Percentiles rank a stretch among this genome's conserved stretches.
These are phyloP conservation scores for Tylopilus rubrobrunneus DNA, from an alignment of 768 basidiomycete species.

Conservation along the genomic window DNA sequence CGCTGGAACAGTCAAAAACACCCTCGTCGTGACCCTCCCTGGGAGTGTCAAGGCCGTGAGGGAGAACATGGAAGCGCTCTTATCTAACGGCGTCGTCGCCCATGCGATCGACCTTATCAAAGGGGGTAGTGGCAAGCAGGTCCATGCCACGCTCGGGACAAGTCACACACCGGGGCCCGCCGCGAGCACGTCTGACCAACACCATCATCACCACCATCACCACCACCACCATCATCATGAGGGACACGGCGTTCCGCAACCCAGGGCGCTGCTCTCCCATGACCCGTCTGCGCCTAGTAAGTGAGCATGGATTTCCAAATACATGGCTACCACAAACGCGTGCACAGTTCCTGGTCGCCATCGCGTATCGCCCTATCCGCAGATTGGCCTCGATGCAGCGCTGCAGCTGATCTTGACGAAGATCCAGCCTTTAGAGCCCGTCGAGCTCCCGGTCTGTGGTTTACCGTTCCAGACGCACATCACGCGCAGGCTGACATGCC, in stretches of 20 bases:
- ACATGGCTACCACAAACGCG: background rate
- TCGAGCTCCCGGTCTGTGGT: slow-evolving; percentile 42
- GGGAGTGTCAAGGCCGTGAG: slow-evolving; percentile 83
- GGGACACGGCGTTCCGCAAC: slow-evolving; percentile 45
- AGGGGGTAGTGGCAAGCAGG: slow-evolving; percentile 59
- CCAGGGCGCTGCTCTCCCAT: slow-evolving; percentile 59
- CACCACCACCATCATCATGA: slow-evolving; percentile 40
- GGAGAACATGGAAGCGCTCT: slow-evolving; percentile 66
- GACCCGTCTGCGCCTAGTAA: slow-evolving; percentile 67
- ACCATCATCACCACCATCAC: slow-evolving; percentile 26
- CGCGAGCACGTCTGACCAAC: slow-evolving; percentile 24
- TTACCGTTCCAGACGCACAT: background rate
- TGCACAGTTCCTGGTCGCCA: slow-evolving; percentile 62
- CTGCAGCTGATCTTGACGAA: slow-evolving; percentile 51
- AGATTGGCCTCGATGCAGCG: slow-evolving; percentile 65
- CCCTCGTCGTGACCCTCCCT: slow-evolving; percentile 76
- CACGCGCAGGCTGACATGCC: background rate
- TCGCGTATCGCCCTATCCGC: slow-evolving; percentile 72
- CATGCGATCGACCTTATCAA: slow-evolving; percentile 73
- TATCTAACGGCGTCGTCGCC: slow-evolving; percentile 52
- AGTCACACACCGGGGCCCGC: slow-evolving; percentile 16
- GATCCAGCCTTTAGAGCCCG: slow-evolving; percentile 38
- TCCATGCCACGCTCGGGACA: slow-evolving; percentile 51
- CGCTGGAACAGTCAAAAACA: slow-evolving; percentile 65
- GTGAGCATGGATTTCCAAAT: slow-evolving; percentile 14